Evolutionary conservation across 805 yeast species (phyloP).

Genomic region (Myxozyma kluyveri): DNA sequence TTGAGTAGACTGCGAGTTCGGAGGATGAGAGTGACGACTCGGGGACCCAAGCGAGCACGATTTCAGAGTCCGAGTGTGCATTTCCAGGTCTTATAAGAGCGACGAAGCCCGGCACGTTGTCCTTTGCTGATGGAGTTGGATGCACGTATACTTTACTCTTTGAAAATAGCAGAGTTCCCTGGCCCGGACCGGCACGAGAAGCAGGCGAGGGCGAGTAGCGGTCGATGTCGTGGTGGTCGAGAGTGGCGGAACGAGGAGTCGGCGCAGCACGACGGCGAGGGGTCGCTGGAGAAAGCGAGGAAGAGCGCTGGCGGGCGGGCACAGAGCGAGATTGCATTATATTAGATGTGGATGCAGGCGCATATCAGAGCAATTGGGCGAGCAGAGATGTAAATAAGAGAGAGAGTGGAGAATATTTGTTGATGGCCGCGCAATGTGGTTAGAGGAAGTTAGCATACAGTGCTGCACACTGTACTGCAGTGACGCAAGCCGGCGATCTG

Average conservation of each 20-base stretch:
- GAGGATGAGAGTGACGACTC: slow-evolving; percentile 44
- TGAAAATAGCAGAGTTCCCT: slow-evolving; percentile 39
- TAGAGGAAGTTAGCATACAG: too few relatives aligned
- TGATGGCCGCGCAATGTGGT: too few relatives aligned
- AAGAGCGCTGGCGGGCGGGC: neutral
- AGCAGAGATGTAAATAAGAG: too few relatives aligned
- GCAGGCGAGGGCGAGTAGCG: slow-evolving; percentile 5
- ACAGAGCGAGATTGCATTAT: too few relatives aligned
- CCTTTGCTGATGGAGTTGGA: slow-evolving; percentile 67
- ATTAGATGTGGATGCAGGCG: too few relatives aligned
- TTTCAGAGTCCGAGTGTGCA: slow-evolving; percentile 48
- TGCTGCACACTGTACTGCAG: too few relatives aligned
- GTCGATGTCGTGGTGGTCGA: neutral
- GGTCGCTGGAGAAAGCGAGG: slow-evolving; percentile 7
- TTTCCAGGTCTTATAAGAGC: slow-evolving; percentile 57
- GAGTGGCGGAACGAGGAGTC: slow-evolving; percentile 4
- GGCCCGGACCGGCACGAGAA: neutral
- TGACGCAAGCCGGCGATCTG: too few relatives aligned
- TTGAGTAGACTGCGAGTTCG: slow-evolving; percentile 48
- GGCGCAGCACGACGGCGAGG: slow-evolving; percentile 1
- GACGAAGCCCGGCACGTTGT: slow-evolving; percentile 77
- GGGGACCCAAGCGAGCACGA: slow-evolving; percentile 67
- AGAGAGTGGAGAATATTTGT: too few relatives aligned
- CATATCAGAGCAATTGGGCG: too few relatives aligned
- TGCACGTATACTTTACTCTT: slow-evolving; percentile 68